These are phyloP conservation scores for Aspergillus persii DNA, from an alignment of 2,329 filamentous ascomycete species.

Conservation along the genomic window DNA sequence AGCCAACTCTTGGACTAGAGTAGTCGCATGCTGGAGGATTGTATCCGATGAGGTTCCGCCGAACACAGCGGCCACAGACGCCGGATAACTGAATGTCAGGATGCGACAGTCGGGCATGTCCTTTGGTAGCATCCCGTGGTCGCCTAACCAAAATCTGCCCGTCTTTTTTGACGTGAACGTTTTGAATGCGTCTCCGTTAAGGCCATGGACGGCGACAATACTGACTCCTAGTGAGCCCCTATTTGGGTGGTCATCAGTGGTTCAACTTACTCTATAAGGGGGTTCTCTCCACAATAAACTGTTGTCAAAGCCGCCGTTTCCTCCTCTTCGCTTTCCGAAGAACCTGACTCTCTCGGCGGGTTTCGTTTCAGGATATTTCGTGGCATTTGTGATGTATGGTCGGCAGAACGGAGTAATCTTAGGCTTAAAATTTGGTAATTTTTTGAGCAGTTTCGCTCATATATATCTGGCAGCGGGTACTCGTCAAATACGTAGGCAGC, in stretches of 20 bases:
- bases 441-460: too few relatives aligned
- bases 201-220: neutral
- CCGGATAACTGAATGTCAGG: neutral
- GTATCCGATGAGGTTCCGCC: neutral
- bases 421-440: too few relatives aligned
- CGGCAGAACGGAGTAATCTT: too few relatives aligned
- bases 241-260: neutral
- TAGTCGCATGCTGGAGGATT: neutral
- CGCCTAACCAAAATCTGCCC: neutral
- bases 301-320: neutral
- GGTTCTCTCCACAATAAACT: neutral
- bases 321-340: neutral
- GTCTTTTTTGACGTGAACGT: neutral
- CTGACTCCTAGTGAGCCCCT: neutral
- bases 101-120: neutral
- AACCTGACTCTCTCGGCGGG: neutral
- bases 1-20: neutral
- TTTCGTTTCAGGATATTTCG: neutral
- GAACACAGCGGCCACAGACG: neutral
- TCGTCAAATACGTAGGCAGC: too few relatives aligned
- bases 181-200: neutral
- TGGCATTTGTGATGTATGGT: neutral
- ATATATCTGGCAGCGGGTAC: too few relatives aligned
- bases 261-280: neutral
- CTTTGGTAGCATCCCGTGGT: neutral